These are phyloP conservation scores for Cephalotrichum gorgonifer DNA, from an alignment of 2,329 filamentous ascomycete genomes.

Conservation along the genomic window DNA sequence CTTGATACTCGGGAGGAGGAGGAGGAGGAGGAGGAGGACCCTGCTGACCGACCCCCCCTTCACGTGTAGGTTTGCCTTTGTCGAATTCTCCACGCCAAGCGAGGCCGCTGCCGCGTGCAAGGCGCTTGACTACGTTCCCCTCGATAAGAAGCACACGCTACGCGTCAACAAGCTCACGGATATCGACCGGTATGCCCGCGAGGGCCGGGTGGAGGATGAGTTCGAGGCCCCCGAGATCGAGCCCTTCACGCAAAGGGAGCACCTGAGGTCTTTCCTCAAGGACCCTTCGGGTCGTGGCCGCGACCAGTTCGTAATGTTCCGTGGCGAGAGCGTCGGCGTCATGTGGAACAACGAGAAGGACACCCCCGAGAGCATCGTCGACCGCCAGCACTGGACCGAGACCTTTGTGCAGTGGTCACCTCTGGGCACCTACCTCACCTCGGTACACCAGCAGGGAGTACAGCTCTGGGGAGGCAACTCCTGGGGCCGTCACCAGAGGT, in stretches of 20 bases:
- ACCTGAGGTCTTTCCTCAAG: conserved; percentile 85
- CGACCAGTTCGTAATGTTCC: conserved; percentile 93
- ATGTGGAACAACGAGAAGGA: conserved; percentile 99
- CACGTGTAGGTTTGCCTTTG: conserved; percentile 72
- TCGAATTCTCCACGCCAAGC: conserved; percentile 85
- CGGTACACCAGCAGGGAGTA: conserved; percentile 90
- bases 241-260: conserved; percentile 88
- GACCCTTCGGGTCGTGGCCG: conserved; percentile 71
- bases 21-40: not conserved
- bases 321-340: conserved; percentile 82
- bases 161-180: conserved; percentile 97
- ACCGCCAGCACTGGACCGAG: conserved; percentile 94
- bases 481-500: conserved; percentile 85
- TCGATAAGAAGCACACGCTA: conserved; percentile 95
- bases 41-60: not conserved
- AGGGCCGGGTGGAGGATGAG: conserved; percentile 86
- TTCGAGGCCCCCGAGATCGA: conserved; percentile 76
- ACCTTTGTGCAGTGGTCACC: conserved; percentile 98
- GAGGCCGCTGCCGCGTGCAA: conserved; percentile 87
- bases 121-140: conserved; percentile 71
- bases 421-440: conserved; percentile 85
- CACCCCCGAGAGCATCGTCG: conserved; percentile 74
- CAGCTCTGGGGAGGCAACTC: conserved; percentile 90
- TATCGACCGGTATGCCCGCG: conserved; percentile 89
- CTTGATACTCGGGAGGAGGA: not conserved